Base-by-base conservation (phyloP, 208 protist genomes). In the Trypanosoma vivax region DNA sequence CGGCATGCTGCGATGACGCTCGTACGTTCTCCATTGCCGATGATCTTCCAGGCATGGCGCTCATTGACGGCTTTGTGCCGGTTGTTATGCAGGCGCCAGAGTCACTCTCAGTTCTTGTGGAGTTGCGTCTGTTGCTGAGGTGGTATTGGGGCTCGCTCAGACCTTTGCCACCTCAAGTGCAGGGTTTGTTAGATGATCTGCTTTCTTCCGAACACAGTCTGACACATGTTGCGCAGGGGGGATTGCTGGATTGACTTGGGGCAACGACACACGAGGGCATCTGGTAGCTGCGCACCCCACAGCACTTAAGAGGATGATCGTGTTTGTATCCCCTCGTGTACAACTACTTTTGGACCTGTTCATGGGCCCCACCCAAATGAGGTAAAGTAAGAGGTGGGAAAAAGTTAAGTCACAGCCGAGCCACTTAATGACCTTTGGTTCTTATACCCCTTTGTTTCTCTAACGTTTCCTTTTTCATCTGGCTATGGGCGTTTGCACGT, bases 1-100 rank as follows among this genome's bases (percentile, higher is more conserved):
- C 34, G 25, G 34, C 51, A 28, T 39, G n/a, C 31, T 54, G 60
- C 18, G 28, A 48, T 16, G 60, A 66, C 21, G 2, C 60, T 1
- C 40, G 33, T n/a, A 30, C 30, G 23, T 16, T 65, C 3, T 24
- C 9, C 33, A 27, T 66, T 27, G 3, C 45, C 10, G 64, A 60
- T 33, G 64, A 71, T 52, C 48, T 71, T 34, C 49, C 64, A 5
- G 56, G 62, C 34, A 31, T 71, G 11, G 64, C 50, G 6, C 1
- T 71, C 13, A 37, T 71, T 13, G 50, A 71, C 34, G 50, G 56
- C 10, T 53, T 59, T 34, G 1, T 65, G 7, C 64, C 60, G 23
- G 50, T 66, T 29, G 60, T 66, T 19, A 48, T 50, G 33, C 50
- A 30, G 0, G 14, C 31, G n/a, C n/a, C 50, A 6, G 60, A 66